Base-by-base conservation (phyloP, 192 early-diverging fungal genomes). In the Linnemannia schmuckeri region DNA sequence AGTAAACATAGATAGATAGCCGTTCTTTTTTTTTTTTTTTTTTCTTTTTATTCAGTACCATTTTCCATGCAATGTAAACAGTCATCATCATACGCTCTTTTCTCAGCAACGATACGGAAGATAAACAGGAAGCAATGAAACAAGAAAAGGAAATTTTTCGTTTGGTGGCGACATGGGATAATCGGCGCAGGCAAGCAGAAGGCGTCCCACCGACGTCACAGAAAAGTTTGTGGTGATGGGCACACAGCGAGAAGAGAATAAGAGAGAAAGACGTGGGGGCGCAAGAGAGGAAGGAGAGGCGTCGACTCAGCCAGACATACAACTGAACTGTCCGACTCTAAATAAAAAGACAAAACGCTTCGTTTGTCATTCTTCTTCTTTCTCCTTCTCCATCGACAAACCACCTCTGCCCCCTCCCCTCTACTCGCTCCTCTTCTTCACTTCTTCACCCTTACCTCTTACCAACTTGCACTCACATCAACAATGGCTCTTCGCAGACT, bases 401-500 rank as follows among this genome's bases (percentile, higher is more conserved):
- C 49, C 2, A 57, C 55, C 55, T 27, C 22, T 3, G 22, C 47
- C 30, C 49, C 42, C n/a, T 27, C 30, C 42, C 20, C n/a, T 18
- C 46, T 44, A 27, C 73, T n/a, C 17, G 5, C 46, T 33, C 1
- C 49, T 20, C 15, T 8, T 61, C 33, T 8, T 61, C 38, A 15
- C 69, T 40, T 35, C 27, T 49, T 38, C 70, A 41, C 18, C 38
- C 37, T 68, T 38, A 6, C 46, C 70, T 54, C 18, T 52, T 46
- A 33, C 63, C 41, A 37, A 33, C 54, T 63, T 30, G 17, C 8
- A 49, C 69, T 6, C 37, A n/a, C 41, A 47, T 46, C 63, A 88
- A 88, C 55, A 30, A 88, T 88, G 88, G 81, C 88, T 47, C 74
- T 88, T 27, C 81, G 82, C 24, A 80, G 88, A 81, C 82, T 88